phyloP scores from a whole-genome alignment of 768 basidiomycete species.

The Lactarius akahatsu region DNA sequence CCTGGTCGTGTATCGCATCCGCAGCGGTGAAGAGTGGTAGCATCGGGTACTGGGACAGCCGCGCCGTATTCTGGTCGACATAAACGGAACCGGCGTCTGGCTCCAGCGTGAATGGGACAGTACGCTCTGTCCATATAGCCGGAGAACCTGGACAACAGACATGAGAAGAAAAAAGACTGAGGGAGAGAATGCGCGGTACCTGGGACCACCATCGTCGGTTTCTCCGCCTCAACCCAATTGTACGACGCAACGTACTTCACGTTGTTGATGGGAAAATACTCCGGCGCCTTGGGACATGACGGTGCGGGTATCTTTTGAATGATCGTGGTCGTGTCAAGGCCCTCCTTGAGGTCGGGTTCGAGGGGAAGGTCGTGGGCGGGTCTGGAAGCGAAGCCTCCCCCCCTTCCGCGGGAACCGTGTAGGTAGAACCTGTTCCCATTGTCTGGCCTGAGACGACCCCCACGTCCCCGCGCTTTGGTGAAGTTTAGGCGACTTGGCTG shows the following conservation, averaged over 20 bases:
- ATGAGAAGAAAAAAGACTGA: no score
- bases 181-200: constrained; percentile 25
- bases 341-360: constrained; percentile 19
- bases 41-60: constrained; percentile 40
- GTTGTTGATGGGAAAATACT: constrained; percentile 25
- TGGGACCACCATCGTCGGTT: constrained; percentile 36
- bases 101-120: constrained; percentile 52
- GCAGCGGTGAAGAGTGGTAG: constrained; percentile 62
- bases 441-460: constrained; percentile 3
- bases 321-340: constrained; percentile 5
- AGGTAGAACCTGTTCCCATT: constrained; percentile 9
- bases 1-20: constrained; percentile 39
- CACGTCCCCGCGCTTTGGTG: background rate
- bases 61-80: constrained; percentile 58
- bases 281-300: background rate
- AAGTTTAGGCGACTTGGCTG: background rate
- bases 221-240: constrained; percentile 32
- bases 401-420: background rate
- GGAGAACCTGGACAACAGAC: constrained; percentile 50
- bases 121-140: constrained; percentile 51
- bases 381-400: background rate
- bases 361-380: background rate
- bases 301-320: constrained; percentile 15
- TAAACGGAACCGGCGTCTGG: constrained; percentile 51
- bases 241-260: constrained; percentile 36